phyloP scores from a whole-genome alignment of 2,329 filamentous ascomycete genomes.

The Alternaria atra region DNA sequence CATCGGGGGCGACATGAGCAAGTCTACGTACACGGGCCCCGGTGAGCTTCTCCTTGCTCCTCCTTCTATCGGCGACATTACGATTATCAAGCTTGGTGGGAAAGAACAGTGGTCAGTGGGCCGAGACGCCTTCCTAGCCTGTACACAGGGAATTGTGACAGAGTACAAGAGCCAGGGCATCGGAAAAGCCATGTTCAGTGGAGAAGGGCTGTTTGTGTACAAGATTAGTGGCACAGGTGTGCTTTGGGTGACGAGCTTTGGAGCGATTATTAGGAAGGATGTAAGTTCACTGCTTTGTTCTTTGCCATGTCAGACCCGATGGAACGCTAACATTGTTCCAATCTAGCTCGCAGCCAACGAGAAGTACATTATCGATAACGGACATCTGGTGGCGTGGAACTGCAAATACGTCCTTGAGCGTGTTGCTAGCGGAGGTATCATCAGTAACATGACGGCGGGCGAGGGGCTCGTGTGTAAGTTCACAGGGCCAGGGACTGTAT shows the following conservation, averaged over 20 bases:
- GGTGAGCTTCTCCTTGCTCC: slow-evolving; percentile 90
- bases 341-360: slow-evolving; percentile 61
- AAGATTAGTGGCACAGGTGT: slow-evolving; percentile 83
- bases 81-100: slow-evolving; percentile 76
- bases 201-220: slow-evolving; percentile 91
- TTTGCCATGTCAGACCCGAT: neutral
- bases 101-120: slow-evolving; percentile 83
- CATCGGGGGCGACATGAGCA: slow-evolving; percentile 78
- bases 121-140: slow-evolving; percentile 84
- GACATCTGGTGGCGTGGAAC: slow-evolving; percentile 96
- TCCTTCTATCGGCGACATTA: slow-evolving; percentile 82
- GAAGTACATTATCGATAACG: slow-evolving; percentile 91
- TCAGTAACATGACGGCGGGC: slow-evolving; percentile 82
- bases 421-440: slow-evolving; percentile 87
- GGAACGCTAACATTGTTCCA: neutral
- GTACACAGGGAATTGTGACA: slow-evolving; percentile 85
- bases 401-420: slow-evolving; percentile 92
- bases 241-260: slow-evolving; percentile 91
- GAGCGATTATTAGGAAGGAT: slow-evolving; percentile 93
- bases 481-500: slow-evolving; percentile 85
- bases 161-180: slow-evolving; percentile 88
- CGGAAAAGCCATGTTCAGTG: slow-evolving; percentile 90
- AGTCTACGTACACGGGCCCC: slow-evolving; percentile 85
- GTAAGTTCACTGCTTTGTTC: slow-evolving; percentile 62
- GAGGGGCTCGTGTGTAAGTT: slow-evolving; percentile 97